Evolutionary conservation across 1,284 basidiomycete genomes (phyloP), one percentile per base, ranked within the genome.

Genomic region (Xerocomus nothofagi): DNA sequence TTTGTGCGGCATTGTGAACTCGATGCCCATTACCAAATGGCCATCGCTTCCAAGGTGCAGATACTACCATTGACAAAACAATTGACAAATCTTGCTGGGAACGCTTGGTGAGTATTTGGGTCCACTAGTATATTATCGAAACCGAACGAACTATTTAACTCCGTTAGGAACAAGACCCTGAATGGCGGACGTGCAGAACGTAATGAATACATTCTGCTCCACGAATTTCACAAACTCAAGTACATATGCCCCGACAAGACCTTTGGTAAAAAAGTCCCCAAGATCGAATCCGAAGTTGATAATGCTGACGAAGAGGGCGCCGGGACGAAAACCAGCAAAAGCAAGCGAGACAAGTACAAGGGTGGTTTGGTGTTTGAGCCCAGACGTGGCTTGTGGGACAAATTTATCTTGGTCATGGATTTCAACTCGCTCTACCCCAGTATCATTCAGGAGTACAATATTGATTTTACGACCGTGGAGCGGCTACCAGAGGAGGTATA

Each of bases 401-500:
- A 88, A 62, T 97, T 83, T 67, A 91, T 99, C 68, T 79, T 99
- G 24, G 96, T 99, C 68, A 99, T 99, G 97, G 97, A 99, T 73
- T 99, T 99, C 84, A 99, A 99, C 73, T 98, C 94, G 60, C 79
- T 99, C 53, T 99, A 99, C 68, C 97, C 97, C 9, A 95, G 91
- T 70, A 99, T 99, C 73, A 99, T 99, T 50, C 97, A 99, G 64
- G 97, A 99, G 75, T 99, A 92, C 72, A 99, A 99, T 67, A 98
- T 99, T 61, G 95, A 99, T 71, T 99, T 99, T 63, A 99, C 97
- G 8, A 99, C 97, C 0, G 86, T 99, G 23, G 89, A 93, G 39
- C 81, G 83, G 33, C 71, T 77, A 9, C 81, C 84, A 26, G 84
- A 83, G 48, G 83, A 87, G 65, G 87, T 87, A 43, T 26, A 78